Conservation (phyloP, 2,329 filamentous ascomycete genomes). For the Penicillium psychrosexuale region DNA sequence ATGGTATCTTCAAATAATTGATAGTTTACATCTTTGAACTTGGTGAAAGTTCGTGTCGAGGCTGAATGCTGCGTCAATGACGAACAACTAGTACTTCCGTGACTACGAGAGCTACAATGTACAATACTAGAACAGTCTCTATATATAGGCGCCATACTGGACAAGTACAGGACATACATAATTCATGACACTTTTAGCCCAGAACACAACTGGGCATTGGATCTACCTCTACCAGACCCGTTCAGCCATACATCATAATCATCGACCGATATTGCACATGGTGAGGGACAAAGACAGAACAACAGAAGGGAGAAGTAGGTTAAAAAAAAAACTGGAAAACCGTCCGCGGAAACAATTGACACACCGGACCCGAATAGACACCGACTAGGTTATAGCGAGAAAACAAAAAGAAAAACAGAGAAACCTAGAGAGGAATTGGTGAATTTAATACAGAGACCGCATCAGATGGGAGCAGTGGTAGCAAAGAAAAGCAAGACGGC, state of each 20-base stretch:
- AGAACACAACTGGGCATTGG: slow-evolving; percentile 18
- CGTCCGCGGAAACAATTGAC: slow-evolving; percentile 18
- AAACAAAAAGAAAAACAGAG: slow-evolving; percentile 18
- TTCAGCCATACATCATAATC: slow-evolving; percentile 19
- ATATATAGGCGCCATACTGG: slow-evolving; percentile 2
- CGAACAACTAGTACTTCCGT: not conserved
- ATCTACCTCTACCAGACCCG: slow-evolving; percentile 22
- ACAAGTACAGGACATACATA: slow-evolving; percentile 25
- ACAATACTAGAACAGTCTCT: not conserved
- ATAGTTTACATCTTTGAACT: not conserved
- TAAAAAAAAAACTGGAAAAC: slow-evolving; percentile 19
- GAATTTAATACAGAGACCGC: slow-evolving; percentile 35
- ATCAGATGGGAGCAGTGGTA: slow-evolving; percentile 27
- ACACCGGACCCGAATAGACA: slow-evolving; percentile 25
- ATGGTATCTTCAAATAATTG: slow-evolving; percentile 8
- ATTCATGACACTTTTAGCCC: slow-evolving; percentile 27
- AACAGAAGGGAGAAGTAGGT: slow-evolving; percentile 22
- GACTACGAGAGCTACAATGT: not conserved
- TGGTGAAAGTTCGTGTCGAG: not conserved
- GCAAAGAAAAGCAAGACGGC: slow-evolving; percentile 23
- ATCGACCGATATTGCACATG: slow-evolving; percentile 19
- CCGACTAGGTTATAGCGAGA: slow-evolving; percentile 19
- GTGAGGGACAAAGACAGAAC: slow-evolving; percentile 19
- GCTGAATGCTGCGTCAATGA: not conserved
- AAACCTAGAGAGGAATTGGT: slow-evolving; percentile 29